Base-by-base conservation (phyloP, 805 yeast species). In the Jamesozyma spencerorum region DNA sequence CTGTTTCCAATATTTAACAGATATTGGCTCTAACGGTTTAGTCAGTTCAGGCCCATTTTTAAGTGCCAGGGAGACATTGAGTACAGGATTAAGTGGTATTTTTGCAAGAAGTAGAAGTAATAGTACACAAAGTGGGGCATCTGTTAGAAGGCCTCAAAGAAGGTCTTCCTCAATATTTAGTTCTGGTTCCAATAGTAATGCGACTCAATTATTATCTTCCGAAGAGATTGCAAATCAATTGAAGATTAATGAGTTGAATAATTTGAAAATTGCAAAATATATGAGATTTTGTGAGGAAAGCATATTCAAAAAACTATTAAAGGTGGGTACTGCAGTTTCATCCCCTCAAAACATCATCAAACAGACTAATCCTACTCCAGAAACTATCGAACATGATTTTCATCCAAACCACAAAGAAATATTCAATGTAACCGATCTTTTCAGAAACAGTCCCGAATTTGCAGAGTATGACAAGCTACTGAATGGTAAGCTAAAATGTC, bases 61-160 rank as follows among this genome's bases (percentile, higher is more conserved):
- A 15, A 43, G 37, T 30, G 61, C 63, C 0, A 51, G 55, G 20
- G 64, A 60, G 31, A 44, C 57, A 2, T 42, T 58, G 18, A 59
- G 60, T 35, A 57, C 61, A 33, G 65, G 65, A 1, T 41, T 60
- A 31, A 59, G 64, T 40, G 63, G 64, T 2, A 57, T 60, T 6
- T 60, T 60, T 50, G 56, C 58, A 10, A 46, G 63, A 17, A 57
- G 62, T 37, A 51, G 65, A 34, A 59, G 65, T 46, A 50, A 55
- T 32, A 54, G 59, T 35, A 34, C 36, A 3, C 31, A 31, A 2
- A 42, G 43, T 38, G 50, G 46, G 1, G 46, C 50, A n/a, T 45
- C 55, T 7, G 26, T 17, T 7, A 39, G 40, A 18, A 47, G 50
- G 32, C 44, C 58, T 15, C 48, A 42, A 14, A 52, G 62, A 39